A percentile compares a stretch with the other conserved stretches of the same genome.
phyloP scores from a whole-genome alignment of 306 rosid genomes.

The Vigna hirtella region DNA sequence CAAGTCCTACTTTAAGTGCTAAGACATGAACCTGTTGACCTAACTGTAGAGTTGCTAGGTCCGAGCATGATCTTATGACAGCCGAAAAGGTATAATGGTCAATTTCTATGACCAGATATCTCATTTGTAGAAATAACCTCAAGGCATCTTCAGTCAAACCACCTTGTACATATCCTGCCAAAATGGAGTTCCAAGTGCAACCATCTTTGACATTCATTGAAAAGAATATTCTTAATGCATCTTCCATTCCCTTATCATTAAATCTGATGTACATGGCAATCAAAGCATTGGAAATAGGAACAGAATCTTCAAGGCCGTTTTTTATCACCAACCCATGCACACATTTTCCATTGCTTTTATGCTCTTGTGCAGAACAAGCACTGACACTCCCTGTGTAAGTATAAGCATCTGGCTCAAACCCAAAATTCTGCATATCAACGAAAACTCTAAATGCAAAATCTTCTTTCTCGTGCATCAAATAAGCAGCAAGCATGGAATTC shows the following conservation, averaged over 20 bases:
- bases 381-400: slow-evolving; percentile 73
- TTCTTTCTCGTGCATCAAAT: slow-evolving; percentile 59
- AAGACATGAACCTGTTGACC: slow-evolving; percentile 79
- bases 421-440: slow-evolving; percentile 64
- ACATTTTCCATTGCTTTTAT: slow-evolving; percentile 58
- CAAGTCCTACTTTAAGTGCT: slow-evolving; percentile 62
- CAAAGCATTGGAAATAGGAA: slow-evolving; percentile 76
- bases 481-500: slow-evolving; percentile 84
- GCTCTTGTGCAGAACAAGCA: slow-evolving; percentile 57
- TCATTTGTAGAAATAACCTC: slow-evolving; percentile 63
- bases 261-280: slow-evolving; percentile 78
- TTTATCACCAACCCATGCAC: slow-evolving; percentile 76
- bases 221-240: slow-evolving; percentile 61
- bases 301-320: slow-evolving; percentile 67
- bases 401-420: slow-evolving; percentile 75
- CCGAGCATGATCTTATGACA: slow-evolving; percentile 73
- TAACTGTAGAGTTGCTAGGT: slow-evolving; percentile 76
- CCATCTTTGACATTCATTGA: slow-evolving; percentile 67
- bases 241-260: slow-evolving; percentile 58
- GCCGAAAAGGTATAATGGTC: slow-evolving; percentile 79
- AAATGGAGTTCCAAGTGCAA: slow-evolving; percentile 81
- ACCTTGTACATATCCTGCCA: slow-evolving; percentile 73
- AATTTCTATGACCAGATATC: slow-evolving; percentile 52
- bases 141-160: slow-evolving; percentile 81
- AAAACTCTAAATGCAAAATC: slow-evolving; percentile 65